A percentile compares a stretch with the other conserved stretches of the same genome.
Conservation (phyloP, 257 asterid genomes). For the Solanum pinnatisectum region DNA sequence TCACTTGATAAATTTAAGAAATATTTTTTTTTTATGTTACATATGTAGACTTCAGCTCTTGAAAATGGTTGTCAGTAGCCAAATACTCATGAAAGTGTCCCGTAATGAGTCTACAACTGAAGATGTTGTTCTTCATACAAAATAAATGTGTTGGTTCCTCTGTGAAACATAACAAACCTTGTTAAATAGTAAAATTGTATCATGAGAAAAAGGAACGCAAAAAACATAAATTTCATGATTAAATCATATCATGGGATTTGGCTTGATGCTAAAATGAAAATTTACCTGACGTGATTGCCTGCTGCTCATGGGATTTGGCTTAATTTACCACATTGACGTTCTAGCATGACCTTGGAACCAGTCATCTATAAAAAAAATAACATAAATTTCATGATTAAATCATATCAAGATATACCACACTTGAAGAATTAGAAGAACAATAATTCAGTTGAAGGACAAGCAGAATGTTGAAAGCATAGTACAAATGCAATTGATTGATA, state of each 20-base stretch:
- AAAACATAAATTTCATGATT: too few species aligned
- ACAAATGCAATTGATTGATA: too few species aligned
- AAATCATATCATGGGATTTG: not conserved
- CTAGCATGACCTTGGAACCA: not conserved
- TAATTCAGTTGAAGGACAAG: too few species aligned
- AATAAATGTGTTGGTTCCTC: not conserved
- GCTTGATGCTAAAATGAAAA: not conserved
- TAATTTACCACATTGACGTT: not conserved
- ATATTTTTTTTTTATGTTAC: not conserved
- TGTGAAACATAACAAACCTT: too few species aligned
- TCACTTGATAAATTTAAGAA: not conserved
- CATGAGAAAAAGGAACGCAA: too few species aligned
- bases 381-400: not conserved
- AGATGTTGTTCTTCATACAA: too few species aligned
- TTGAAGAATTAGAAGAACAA: too few species aligned
- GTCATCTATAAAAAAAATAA: not conserved
- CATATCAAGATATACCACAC: too few species aligned
- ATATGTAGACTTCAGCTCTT: not conserved
- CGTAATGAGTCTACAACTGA: too few species aligned
- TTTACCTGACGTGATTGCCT: not conserved
- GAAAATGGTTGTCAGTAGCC: not conserved
- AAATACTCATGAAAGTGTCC: too few species aligned
- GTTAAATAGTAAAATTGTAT: too few species aligned
- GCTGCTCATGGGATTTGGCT: not conserved
- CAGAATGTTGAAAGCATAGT: too few species aligned